Percentiles rank a stretch among this genome's conserved stretches.
phyloP scores from a whole-genome alignment of 352 stramenopile genomes.

The Aphanomyces stellatus region DNA sequence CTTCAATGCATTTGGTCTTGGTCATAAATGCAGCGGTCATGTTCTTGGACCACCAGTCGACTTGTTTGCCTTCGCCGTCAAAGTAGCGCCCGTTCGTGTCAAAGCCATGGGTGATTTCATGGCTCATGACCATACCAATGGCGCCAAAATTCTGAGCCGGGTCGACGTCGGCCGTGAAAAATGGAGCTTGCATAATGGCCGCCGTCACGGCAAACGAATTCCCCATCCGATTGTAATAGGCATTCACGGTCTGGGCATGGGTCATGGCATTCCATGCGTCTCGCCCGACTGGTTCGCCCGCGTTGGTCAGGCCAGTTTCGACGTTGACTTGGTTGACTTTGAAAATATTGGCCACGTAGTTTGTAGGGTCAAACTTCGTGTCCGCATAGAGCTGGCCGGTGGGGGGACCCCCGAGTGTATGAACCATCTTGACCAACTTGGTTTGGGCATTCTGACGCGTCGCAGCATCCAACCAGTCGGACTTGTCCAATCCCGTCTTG shows the following conservation, averaged over 20 bases:
- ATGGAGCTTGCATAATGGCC: conserved; percentile 87
- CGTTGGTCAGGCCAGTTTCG: conserved; percentile 24
- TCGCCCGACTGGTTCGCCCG: conserved; percentile 37
- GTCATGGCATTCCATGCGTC: conserved; percentile 74
- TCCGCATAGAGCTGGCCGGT: background rate
- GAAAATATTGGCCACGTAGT: background rate
- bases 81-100: conserved; percentile 89
- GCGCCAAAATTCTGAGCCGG: conserved; percentile 84
- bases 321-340: conserved; percentile 14
- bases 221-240: conserved; percentile 48
- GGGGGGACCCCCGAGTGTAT: background rate
- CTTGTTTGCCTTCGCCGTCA: conserved; percentile 70
- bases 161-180: conserved; percentile 68
- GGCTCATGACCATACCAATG: conserved; percentile 88
- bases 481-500: conserved; percentile 67
- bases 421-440: conserved; percentile 51
- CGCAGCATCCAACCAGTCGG: conserved; percentile 84
- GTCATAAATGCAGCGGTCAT: conserved; percentile 37
- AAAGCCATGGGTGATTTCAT: conserved; percentile 92
- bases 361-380: background rate
- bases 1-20: conserved; percentile 42
- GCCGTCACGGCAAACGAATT: conserved; percentile 91
- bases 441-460: conserved; percentile 74
- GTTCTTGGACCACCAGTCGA: conserved; percentile 85
- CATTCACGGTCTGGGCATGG: conserved; percentile 87